Percentiles rank a stretch among this genome's conserved stretches.
These are phyloP conservation scores for Secale cereale DNA, from an alignment of 176 grass and related monocot genomes.

Conservation along the genomic window DNA sequence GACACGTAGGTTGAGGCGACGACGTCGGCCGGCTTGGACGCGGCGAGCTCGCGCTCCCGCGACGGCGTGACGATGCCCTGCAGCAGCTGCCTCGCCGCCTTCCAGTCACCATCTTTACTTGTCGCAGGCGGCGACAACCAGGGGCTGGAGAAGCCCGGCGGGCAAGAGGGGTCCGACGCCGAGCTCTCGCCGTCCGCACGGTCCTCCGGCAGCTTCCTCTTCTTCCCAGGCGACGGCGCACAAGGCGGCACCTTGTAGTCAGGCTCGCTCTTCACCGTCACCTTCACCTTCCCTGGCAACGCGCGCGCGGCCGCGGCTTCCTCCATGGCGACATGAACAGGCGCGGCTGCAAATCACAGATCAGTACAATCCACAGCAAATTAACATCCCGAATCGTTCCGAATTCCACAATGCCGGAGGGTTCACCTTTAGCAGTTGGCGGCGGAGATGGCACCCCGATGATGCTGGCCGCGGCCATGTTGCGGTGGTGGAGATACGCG, in stretches of 20 bases:
- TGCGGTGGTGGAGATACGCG: neutral
- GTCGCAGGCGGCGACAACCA: neutral
- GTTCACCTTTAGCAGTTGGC: neutral
- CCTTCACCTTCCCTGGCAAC: neutral
- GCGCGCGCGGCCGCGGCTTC: neutral
- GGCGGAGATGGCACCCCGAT: neutral
- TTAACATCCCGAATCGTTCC: neutral
- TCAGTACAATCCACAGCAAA: neutral
- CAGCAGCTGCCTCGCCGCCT: neutral
- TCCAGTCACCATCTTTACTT: neutral
- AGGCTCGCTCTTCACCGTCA: neutral
- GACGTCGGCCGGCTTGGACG: neutral
- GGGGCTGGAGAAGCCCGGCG: neutral
- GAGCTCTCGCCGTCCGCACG: neutral
- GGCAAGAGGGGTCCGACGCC: neutral
- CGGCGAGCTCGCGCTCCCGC: neutral
- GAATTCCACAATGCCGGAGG: neutral
- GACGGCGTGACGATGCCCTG: constrained; percentile 15
- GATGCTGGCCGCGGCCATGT: neutral
- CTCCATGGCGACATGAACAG: neutral
- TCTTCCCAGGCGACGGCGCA: neutral
- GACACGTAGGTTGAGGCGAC: neutral
- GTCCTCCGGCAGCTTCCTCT: constrained; percentile 2
- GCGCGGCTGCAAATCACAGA: neutral
- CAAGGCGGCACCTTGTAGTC: too few relatives aligned